Evolutionary conservation across 2,329 filamentous ascomycete genomes (phyloP).

Genomic region (Fusarium sp.): DNA sequence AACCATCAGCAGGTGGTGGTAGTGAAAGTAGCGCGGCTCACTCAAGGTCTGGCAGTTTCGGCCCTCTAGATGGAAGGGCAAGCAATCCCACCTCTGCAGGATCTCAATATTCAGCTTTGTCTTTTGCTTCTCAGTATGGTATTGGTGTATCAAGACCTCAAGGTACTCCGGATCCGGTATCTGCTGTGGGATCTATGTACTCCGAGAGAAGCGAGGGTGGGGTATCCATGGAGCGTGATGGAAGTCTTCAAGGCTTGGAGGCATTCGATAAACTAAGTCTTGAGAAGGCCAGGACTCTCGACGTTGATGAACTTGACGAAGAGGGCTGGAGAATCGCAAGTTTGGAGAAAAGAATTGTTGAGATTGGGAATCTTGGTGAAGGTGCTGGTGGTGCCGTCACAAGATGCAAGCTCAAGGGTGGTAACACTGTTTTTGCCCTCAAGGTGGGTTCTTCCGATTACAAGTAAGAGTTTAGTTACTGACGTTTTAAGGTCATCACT

Average conservation of each 20-base stretch:
- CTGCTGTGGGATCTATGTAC: conserved; percentile 86
- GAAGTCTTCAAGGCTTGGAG: conserved; percentile 80
- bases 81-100: conserved; percentile 88
- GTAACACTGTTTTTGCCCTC: conserved; percentile 93
- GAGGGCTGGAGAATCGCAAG: conserved; percentile 96
- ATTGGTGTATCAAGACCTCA: conserved; percentile 74
- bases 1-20: conserved; percentile 76
- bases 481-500: conserved; percentile 83
- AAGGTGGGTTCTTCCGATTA: conserved; percentile 72
- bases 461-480: conserved; percentile 20
- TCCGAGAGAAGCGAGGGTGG: conserved; percentile 83
- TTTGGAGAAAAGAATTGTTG: conserved; percentile 85
- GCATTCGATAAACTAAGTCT: conserved; percentile 83
- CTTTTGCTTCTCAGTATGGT: conserved; percentile 79
- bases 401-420: conserved; percentile 86
- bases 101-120: conserved; percentile 86
- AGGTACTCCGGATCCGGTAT: conserved; percentile 84
- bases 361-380: conserved; percentile 91
- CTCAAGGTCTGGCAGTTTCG: conserved; percentile 87
- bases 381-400: conserved; percentile 97
- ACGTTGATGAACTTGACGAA: conserved; percentile 95
- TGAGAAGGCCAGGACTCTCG: conserved; percentile 84
- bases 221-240: conserved; percentile 83
- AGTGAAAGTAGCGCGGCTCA: conserved; percentile 84
- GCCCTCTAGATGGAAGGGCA: conserved; percentile 77